A percentile compares a stretch with the other conserved stretches of the same genome.
These are phyloP conservation scores for Psilocybe cubensis DNA, from an alignment of 768 basidiomycete genomes.

Conservation along the genomic window DNA sequence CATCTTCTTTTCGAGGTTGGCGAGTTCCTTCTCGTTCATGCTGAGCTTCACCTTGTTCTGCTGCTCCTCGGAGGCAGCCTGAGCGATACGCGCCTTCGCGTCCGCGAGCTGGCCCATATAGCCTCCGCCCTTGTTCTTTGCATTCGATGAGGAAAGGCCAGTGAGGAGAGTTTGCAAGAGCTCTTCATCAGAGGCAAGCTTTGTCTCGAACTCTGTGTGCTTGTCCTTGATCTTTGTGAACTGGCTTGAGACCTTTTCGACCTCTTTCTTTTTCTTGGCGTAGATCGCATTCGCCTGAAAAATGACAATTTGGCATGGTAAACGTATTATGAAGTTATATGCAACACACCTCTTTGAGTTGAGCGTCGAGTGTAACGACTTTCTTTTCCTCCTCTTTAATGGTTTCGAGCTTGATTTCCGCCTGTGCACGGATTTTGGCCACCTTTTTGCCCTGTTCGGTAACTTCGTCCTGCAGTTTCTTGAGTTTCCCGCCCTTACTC, in stretches of 20 bases:
- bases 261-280: conserved; percentile 61
- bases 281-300: conserved; percentile 60
- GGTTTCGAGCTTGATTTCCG: conserved; percentile 76
- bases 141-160: conserved; percentile 76
- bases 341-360: conserved; percentile 61
- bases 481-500: conserved; percentile 91
- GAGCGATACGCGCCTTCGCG: conserved; percentile 74
- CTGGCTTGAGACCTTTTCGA: conserved; percentile 53
- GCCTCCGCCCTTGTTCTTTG: conserved; percentile 76
- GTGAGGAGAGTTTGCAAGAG: conserved; percentile 95
- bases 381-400: conserved; percentile 80
- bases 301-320: not conserved
- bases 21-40: conserved; percentile 81
- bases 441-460: conserved; percentile 78
- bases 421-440: conserved; percentile 83
- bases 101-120: conserved; percentile 97
- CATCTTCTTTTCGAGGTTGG: conserved; percentile 73
- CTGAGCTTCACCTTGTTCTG: conserved; percentile 76
- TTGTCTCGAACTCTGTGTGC: conserved; percentile 60
- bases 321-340: not conserved
- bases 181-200: conserved; percentile 79
- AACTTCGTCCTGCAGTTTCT: conserved; percentile 81
- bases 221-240: conserved; percentile 71
- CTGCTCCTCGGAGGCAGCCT: conserved; percentile 83
- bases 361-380: conserved; percentile 51